Evolutionary conservation across 306 rosid species (phyloP), one percentile per base, ranked within the genome.

Genomic region (Pyrus bretschneideri): DNA sequence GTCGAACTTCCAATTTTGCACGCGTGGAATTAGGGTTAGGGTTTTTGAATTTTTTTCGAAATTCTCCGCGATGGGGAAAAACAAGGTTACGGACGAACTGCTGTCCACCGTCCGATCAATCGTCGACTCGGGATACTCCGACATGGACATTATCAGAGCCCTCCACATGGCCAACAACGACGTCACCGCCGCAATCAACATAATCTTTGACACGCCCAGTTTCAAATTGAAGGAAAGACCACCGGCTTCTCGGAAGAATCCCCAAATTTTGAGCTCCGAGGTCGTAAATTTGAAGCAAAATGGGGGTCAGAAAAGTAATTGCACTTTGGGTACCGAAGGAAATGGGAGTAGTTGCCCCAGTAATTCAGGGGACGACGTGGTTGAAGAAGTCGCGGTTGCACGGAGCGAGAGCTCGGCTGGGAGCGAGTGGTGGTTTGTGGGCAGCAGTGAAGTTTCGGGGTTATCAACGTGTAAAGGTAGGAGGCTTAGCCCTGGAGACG

Each of bases 111-210:
- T 94, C 74, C 88, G 93, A 61, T 86, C 97, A 77, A 82, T 92
- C 45, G 91, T 94, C 22, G 96, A 93, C 61, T 74, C 89, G 22
- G 95, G 85, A 57, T 92, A 85, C 83, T 75, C 91, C 55, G 94
- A 94, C 64, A 94, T 90, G 98, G 98, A 94, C 69, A 83, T 92
- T 54, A 83, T 90, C 85, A 88, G 98, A 88, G 97, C 98, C 61
- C 87, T 94, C 0, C 97, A 94, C 84, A 64, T 92, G 93, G 95
- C 96, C 70, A 89, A 92, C 67, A 90, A 92, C 82, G 96, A 94
- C 84, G 87, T 85, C 85, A 92, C 96, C 23, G 96, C 95, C 11
- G 98, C 98, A 60, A 92, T 94, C 69, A 94, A 94, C 78, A 88
- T 94, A 69, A 85, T 94, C 62, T 92, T 92, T 74, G 97, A 92